Conservation (phyloP, 805 yeast genomes). For the Spathaspora girioi region DNA sequence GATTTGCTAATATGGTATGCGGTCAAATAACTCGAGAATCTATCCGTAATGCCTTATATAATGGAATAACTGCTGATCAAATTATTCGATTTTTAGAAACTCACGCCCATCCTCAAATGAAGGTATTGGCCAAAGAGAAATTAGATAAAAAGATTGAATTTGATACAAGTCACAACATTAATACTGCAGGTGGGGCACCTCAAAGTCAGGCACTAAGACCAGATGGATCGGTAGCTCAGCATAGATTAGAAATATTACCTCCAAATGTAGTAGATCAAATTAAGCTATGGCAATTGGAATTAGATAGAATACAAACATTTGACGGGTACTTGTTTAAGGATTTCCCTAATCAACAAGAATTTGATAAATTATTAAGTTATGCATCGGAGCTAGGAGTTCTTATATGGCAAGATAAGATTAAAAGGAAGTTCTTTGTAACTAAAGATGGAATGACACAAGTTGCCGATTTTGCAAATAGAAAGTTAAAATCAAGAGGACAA, state of each 20-base stretch:
- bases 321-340: conserved; percentile 89
- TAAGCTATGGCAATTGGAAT: conserved; percentile 91
- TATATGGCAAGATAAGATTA: conserved; percentile 75
- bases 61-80: conserved; percentile 95
- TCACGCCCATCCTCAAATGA: conserved; percentile 94
- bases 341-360: conserved; percentile 75
- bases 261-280: conserved; percentile 98
- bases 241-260: conserved; percentile 66
- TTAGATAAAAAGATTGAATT: conserved; percentile 65
- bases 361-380: conserved; percentile 63
- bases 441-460: conserved; percentile 83
- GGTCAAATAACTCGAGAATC: conserved; percentile 94
- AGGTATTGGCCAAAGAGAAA: conserved; percentile 65
- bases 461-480: conserved; percentile 83
- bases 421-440: conserved; percentile 78
- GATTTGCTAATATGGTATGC: conserved; percentile 89
- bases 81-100: conserved; percentile 83
- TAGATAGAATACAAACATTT: conserved; percentile 84
- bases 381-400: conserved; percentile 91
- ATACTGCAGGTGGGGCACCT: conserved; percentile 42
- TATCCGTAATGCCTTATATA: conserved; percentile 72
- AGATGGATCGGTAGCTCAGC: conserved; percentile 33
- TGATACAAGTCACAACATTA: conserved; percentile 47
- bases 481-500: conserved; percentile 12
- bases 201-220: conserved; percentile 22